phyloP scores from a whole-genome alignment of 2,329 filamentous ascomycete genomes.

The Ophiostoma sp. region DNA sequence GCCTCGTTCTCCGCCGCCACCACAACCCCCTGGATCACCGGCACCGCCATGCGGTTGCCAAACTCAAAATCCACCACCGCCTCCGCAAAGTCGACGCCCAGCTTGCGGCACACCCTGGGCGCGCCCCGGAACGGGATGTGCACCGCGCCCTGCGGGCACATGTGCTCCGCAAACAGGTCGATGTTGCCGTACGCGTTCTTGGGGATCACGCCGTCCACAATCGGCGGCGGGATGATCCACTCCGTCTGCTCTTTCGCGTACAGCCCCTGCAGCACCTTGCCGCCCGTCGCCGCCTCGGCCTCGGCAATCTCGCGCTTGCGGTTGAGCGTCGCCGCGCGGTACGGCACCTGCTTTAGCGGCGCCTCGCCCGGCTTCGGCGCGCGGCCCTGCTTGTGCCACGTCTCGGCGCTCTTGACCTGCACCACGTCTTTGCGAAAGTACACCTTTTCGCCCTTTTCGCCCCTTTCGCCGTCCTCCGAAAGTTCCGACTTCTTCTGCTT shows the following conservation, averaged over 20 bases:
- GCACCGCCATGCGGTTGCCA: constrained; percentile 87
- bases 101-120: constrained; percentile 72
- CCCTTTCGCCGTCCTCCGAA: constrained; percentile 52
- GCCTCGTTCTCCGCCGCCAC: constrained; percentile 75
- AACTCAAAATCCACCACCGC: constrained; percentile 97
- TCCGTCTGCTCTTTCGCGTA: constrained; percentile 83
- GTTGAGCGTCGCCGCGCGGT: constrained; percentile 83
- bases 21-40: constrained; percentile 84
- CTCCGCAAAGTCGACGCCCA: constrained; percentile 85
- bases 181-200: constrained; percentile 97
- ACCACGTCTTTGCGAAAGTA: constrained; percentile 75
- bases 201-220: constrained; percentile 77
- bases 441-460: constrained; percentile 57
- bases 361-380: constrained; percentile 63
- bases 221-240: constrained; percentile 89
- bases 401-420: constrained; percentile 83
- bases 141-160: constrained; percentile 75
- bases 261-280: constrained; percentile 80
- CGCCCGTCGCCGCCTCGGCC: constrained; percentile 69
- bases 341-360: constrained; percentile 81
- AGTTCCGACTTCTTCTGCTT: constrained; percentile 41
- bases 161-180: constrained; percentile 87
- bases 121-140: constrained; percentile 77
- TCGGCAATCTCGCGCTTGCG: constrained; percentile 86
- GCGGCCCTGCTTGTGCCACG: constrained; percentile 95